Percentiles rank a stretch among this genome's conserved stretches.
These are phyloP conservation scores for Fusarium sp. DNA, from an alignment of 2,329 filamentous ascomycete species.

Conservation along the genomic window DNA sequence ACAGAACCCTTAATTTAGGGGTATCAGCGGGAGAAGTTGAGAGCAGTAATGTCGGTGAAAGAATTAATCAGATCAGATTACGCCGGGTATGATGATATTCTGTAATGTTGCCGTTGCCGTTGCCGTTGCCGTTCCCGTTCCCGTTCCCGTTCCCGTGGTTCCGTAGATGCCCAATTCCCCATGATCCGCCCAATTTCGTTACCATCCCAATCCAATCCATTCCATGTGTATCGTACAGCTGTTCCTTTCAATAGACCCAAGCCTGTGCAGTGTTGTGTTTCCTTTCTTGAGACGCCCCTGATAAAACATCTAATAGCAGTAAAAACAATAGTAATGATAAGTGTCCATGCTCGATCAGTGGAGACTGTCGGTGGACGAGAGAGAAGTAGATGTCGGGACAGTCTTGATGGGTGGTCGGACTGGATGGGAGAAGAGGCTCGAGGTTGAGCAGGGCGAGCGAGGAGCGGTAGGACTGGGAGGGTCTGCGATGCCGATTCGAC, in stretches of 20 bases:
- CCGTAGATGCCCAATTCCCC: constrained; percentile 12
- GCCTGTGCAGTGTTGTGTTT: constrained; percentile 6
- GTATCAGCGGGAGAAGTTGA: neutral
- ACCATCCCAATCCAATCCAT: neutral
- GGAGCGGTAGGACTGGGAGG: constrained; percentile 36
- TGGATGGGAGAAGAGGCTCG: constrained; percentile 38
- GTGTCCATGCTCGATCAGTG: constrained; percentile 1
- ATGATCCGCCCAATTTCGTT: constrained; percentile 5
- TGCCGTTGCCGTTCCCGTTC: too few relatives aligned
- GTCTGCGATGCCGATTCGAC: constrained; percentile 57
- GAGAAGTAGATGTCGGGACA: constrained; percentile 28
- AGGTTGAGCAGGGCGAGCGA: constrained; percentile 39
- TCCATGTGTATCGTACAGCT: constrained; percentile 22
- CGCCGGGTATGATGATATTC: constrained; percentile 28
- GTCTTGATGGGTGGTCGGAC: constrained; percentile 36
- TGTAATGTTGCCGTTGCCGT: constrained; percentile 1
- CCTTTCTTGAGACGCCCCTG: constrained; percentile 20
- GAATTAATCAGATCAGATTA: constrained; percentile 31
- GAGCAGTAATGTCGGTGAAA: neutral
- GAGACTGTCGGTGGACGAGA: constrained; percentile 40
- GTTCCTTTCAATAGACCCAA: constrained; percentile 11
- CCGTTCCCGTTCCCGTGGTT: constrained; percentile 15
- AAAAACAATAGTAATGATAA: neutral
- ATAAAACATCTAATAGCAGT: neutral
- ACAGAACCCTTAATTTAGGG: neutral